These are phyloP conservation scores for Yamadazyma insecticola DNA, from an alignment of 805 yeast genomes.

Conservation along the genomic window DNA sequence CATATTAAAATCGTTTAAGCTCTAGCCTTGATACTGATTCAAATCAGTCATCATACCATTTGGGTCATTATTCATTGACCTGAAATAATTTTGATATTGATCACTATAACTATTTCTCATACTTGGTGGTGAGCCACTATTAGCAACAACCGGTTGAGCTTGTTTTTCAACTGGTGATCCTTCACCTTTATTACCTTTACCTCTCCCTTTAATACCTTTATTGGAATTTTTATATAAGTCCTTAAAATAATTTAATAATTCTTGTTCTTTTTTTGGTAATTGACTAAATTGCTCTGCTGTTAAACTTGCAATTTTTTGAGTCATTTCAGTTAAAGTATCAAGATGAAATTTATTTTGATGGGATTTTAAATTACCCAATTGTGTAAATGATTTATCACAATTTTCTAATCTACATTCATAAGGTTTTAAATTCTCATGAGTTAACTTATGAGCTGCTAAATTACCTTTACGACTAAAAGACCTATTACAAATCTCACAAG, in stretches of 20 bases:
- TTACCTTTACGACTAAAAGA: conserved; percentile 88
- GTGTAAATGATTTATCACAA: conserved; percentile 84
- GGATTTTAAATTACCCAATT: conserved; percentile 87
- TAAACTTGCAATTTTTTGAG: conserved; percentile 61
- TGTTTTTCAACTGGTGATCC: not conserved
- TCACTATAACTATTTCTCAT: no score
- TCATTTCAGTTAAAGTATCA: conserved; percentile 62
- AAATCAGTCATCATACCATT: no score
- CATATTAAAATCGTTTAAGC: no score
- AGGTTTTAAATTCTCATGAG: conserved; percentile 78
- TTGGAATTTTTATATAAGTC: conserved; percentile 82
- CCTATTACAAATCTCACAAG: conserved; percentile 71
- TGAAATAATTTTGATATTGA: no score
- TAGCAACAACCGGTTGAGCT: no score
- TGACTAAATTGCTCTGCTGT: conserved; percentile 42
- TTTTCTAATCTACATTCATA: conserved; percentile 73
- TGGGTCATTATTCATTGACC: no score
- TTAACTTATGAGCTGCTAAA: conserved; percentile 78
- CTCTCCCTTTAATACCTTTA: conserved; percentile 89
- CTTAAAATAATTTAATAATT: conserved; percentile 71
- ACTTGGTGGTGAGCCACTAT: no score
- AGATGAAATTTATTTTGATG: conserved; percentile 90
- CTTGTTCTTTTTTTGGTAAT: conserved; percentile 60
- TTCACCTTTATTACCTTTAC: conserved; percentile 35
- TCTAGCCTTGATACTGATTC: no score